Base-by-base conservation (phyloP, 495 filamentous ascomycete genomes). In the Penicillium samsonianum region DNA sequence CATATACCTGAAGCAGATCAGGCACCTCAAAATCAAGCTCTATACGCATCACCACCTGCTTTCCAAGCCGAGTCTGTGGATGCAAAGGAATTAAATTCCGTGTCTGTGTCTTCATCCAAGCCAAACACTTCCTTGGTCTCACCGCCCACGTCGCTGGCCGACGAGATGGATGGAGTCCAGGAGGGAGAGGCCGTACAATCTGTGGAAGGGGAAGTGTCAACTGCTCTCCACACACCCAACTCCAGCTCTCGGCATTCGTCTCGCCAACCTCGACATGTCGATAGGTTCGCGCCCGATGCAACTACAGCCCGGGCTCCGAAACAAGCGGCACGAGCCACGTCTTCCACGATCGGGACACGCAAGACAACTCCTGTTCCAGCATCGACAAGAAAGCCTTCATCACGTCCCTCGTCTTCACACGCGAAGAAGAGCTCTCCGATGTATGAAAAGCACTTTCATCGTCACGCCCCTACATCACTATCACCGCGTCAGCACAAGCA, bases 221-320 rank as follows among this genome's bases (percentile, higher is more conserved):
- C 61, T 31, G 56, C 68, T 9, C 61, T 80, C 19, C 71, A 75
- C 51, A 76, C 78, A 16, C 78, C 78, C 6, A 79, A 77, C 9
- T 74, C 77, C 3, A 78, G 69, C 55, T 80, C 80, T 25, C 73
- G 78, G 7, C 77, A 80, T 38, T 80, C 76, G 8, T 82, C 78
- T 43, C 78, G 77, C 38, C 80, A 80, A 53, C 76, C 80, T 19
- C 74, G 74, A 45, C 73, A 77, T 52, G 65, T 71, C 35, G 77
- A 80, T 8, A 62, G 79, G 22, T 78, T 76, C 48, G 67, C 70
- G 28, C 72, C 76, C 10, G 78, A 80, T 38, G 63, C 69, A 10
- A 65, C 67, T 47, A 35, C 64, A 7, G 52, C 65, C 31, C 65
- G 75, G 46, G 54, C 63, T 5, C 59, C 55, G 5, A 76, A 72